phyloP scores from a whole-genome alignment of 2,329 filamentous ascomycete species.

The Rugonectria rugulosa region DNA sequence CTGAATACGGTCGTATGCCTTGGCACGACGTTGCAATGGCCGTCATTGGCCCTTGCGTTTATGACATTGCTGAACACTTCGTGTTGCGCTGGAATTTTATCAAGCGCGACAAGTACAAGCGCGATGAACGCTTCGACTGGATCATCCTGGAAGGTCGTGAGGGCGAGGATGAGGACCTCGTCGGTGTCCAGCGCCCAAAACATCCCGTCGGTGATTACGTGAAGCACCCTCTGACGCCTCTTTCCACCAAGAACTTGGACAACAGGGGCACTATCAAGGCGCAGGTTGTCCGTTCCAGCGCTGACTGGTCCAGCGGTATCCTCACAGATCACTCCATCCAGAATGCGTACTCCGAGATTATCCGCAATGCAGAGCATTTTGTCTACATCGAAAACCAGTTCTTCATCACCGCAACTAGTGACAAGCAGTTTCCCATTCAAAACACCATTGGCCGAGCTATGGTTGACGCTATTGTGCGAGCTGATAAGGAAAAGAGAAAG shows the following conservation, averaged over 20 bases:
- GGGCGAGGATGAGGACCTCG: constrained; percentile 81
- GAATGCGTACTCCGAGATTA: constrained; percentile 85
- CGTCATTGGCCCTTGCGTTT: constrained; percentile 85
- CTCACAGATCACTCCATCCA: constrained; percentile 85
- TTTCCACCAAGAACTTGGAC: constrained; percentile 70
- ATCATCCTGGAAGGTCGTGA: constrained; percentile 78
- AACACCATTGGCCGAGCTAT: constrained; percentile 90
- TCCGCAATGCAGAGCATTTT: constrained; percentile 86
- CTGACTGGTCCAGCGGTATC: constrained; percentile 94
- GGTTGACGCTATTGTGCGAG: constrained; percentile 85
- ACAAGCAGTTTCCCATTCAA: constrained; percentile 84
- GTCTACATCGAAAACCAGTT: constrained; percentile 99
- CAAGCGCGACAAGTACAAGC: constrained; percentile 98
- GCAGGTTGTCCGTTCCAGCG: constrained; percentile 88
- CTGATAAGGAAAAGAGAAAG: constrained; percentile 82
- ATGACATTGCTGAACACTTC: constrained; percentile 96
- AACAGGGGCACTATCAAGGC: constrained; percentile 78
- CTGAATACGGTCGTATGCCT: constrained; percentile 92
- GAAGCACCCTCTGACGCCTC: constrained; percentile 76
- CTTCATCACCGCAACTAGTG: constrained; percentile 93
- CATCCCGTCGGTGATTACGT: constrained; percentile 90
- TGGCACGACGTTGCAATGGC: constrained; percentile 98
- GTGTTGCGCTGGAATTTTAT: constrained; percentile 95
- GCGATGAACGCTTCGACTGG: constrained; percentile 85
- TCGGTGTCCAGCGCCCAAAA: constrained; percentile 87